These are phyloP conservation scores for Saccharum officinarum DNA, from an alignment of 176 grass and related monocot species.

Conservation along the genomic window DNA sequence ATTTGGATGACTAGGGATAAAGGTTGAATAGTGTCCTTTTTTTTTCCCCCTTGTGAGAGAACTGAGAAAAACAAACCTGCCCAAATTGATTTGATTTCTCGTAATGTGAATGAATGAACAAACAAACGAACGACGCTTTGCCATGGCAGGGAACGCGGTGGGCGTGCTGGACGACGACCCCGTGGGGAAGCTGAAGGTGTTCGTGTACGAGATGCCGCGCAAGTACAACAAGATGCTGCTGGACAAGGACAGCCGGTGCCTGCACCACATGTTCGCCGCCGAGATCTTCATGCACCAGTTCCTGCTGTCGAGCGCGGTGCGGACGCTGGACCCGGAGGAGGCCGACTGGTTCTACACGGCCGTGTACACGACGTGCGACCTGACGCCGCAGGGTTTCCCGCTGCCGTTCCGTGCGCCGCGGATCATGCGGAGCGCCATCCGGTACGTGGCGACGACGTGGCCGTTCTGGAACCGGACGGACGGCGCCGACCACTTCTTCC, in stretches of 20 bases:
- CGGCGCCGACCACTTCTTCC: slow-evolving; percentile 59
- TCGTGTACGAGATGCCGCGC: slow-evolving; percentile 60
- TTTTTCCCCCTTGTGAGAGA: too few species aligned
- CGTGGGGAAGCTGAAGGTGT: slow-evolving; percentile 68
- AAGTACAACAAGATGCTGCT: slow-evolving; percentile 67
- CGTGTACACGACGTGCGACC: slow-evolving; percentile 64
- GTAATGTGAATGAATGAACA: background rate
- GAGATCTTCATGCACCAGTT: slow-evolving; percentile 83
- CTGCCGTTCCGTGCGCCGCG: slow-evolving; percentile 60
- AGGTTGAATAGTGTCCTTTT: too few species aligned
- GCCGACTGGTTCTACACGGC: slow-evolving; percentile 74
- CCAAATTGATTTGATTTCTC: background rate
- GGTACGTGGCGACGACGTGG: slow-evolving; percentile 49
- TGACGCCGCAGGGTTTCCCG: slow-evolving; percentile 57
- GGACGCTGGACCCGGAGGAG: slow-evolving; percentile 51
- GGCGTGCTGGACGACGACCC: slow-evolving; percentile 58
- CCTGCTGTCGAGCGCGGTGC: slow-evolving; percentile 54
- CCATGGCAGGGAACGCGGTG: slow-evolving; percentile 22
- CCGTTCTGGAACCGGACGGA: slow-evolving; percentile 67
- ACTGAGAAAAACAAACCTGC: too few species aligned
- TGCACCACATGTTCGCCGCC: slow-evolving; percentile 65
- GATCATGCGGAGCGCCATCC: slow-evolving; percentile 66
- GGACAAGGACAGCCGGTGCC: slow-evolving; percentile 55
- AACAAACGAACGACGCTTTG: background rate
- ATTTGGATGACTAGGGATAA: too few species aligned